Percentiles rank a stretch among this genome's conserved stretches.
phyloP scores from a whole-genome alignment of 176 grass and related monocot species.

The Secale cereale region DNA sequence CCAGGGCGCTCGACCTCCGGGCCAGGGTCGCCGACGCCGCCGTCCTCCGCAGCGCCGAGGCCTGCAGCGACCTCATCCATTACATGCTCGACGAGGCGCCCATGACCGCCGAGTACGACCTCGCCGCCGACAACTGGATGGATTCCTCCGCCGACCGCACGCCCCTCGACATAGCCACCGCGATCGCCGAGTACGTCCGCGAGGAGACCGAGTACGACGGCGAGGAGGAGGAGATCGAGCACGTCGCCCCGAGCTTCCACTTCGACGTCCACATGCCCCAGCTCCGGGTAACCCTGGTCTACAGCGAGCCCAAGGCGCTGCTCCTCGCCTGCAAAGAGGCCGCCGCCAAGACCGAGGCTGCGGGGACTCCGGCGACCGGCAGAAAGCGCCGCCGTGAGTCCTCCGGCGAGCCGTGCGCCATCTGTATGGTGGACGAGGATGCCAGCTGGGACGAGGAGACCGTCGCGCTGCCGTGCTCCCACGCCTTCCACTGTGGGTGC shows the following conservation, averaged over 20 bases:
- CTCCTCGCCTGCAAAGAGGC: not conserved
- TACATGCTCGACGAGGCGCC: not conserved
- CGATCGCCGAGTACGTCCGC: not conserved
- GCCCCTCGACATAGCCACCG: not conserved
- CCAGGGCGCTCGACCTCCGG: not conserved
- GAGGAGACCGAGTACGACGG: not conserved
- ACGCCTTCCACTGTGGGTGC: not conserved
- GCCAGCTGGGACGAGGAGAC: not conserved
- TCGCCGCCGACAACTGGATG: not conserved
- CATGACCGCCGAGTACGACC: not conserved
- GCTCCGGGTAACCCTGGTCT: not conserved
- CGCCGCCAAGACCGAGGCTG: not conserved
- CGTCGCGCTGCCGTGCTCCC: not conserved
- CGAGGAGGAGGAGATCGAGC: too few relatives aligned
- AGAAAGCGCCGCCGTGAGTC: not conserved
- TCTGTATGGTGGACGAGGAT: not conserved
- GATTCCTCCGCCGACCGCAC: not conserved
- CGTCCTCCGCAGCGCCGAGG: not conserved
- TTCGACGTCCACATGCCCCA: not conserved
- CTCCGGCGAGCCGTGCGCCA: not conserved
- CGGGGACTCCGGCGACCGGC: not conserved
- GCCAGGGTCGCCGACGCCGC: not conserved
- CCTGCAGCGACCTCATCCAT: not conserved
- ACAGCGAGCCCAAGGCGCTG: not conserved
- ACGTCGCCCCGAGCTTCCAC: not conserved